A percentile compares a stretch with the other conserved stretches of the same genome.
These are phyloP conservation scores for Cicer yamashitae DNA, from an alignment of 306 rosid genomes.

Conservation along the genomic window DNA sequence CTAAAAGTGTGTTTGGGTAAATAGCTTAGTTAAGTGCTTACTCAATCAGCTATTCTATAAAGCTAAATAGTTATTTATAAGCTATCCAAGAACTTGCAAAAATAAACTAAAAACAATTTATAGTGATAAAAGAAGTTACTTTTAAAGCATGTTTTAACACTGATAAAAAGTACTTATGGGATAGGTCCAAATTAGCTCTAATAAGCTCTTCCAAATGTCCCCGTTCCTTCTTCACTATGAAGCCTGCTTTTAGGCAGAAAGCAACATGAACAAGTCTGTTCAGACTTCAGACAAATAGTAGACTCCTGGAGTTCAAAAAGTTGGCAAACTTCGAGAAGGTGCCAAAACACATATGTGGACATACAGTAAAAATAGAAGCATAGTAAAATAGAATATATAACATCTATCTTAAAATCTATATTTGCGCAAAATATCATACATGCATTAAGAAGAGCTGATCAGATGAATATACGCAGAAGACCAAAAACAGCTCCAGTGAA, in stretches of 20 bases:
- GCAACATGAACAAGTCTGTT: neutral
- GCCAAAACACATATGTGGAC: neutral
- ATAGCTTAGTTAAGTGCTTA: conserved; percentile 5
- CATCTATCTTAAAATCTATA: neutral
- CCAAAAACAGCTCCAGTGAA: neutral
- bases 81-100: conserved; percentile 2
- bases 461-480: neutral
- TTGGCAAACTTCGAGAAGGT: conserved; percentile 5
- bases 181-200: neutral
- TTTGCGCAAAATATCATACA: neutral
- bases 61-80: neutral
- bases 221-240: neutral
- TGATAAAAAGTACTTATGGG: neutral
- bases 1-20: neutral
- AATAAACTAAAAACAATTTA: conserved; percentile 3
- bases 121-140: neutral
- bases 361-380: neutral
- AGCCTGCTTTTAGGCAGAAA: conserved; percentile 12
- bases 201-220: conserved; percentile 6
- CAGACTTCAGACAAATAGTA: neutral
- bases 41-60: neutral
- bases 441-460: neutral
- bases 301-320: conserved; percentile 12
- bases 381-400: neutral
- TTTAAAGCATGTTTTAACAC: neutral